These are phyloP conservation scores for Clausena lansium DNA, from an alignment of 345 rosid species.

Conservation along the genomic window DNA sequence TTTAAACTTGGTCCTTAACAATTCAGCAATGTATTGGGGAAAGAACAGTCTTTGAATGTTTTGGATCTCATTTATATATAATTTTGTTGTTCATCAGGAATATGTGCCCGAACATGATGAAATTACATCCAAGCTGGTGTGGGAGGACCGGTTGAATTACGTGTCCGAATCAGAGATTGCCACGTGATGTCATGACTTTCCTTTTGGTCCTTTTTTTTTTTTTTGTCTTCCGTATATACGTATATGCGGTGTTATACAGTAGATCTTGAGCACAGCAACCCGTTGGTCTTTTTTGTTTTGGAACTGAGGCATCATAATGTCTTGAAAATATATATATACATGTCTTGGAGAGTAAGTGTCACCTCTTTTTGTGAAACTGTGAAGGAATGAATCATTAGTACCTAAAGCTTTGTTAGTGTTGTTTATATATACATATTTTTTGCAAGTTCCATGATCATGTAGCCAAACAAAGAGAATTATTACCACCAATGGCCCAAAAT, in stretches of 20 bases:
- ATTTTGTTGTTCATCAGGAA: constrained; percentile 40
- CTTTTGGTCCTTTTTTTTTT: not conserved
- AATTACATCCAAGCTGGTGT: constrained; percentile 68
- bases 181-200: constrained; percentile 21
- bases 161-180: constrained; percentile 60
- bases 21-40: too few species aligned
- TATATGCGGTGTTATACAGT: constrained; percentile 3
- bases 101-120: constrained; percentile 77
- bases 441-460: not conserved
- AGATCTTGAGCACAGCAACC: not conserved
- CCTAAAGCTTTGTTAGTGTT: not conserved
- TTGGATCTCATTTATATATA: not conserved
- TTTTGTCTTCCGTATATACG: not conserved
- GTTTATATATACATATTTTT: not conserved
- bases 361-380: not conserved
- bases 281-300: not conserved
- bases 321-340: not conserved
- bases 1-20: too few species aligned
- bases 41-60: not conserved
- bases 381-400: not conserved
- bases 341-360: not conserved
- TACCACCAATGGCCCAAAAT: not conserved
- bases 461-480: not conserved
- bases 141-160: constrained; percentile 72
- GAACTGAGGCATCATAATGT: not conserved